Base-by-base conservation (phyloP, 352 stramenopile species). In the Phytophthora cactorum region DNA sequence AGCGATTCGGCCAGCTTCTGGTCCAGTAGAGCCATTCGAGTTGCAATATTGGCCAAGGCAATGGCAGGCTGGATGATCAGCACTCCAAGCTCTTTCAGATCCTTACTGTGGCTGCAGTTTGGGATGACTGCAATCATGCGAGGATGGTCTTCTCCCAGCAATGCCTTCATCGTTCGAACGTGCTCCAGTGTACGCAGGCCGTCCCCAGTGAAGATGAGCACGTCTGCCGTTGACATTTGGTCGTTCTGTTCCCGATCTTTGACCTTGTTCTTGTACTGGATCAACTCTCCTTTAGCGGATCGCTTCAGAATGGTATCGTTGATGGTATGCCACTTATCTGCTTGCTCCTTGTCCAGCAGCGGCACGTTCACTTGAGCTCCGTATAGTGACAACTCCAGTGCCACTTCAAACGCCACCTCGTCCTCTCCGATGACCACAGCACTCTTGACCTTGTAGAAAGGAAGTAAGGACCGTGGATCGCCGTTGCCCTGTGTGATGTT, bases 241-340 rank as follows among this genome's bases (percentile, higher is more conserved):
- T 85, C 29, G 14, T 81, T 47, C 15, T 72, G 28, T 28, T 62
- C 56, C 7, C 59, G 52, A 14, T 88, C 72, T 15, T 70, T 70
- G 5, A 88, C 59, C 28, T 88, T 88, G 72, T 90, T 88, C 68
- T 86, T 88, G 68, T 78, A 90, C 59, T 78, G 77, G 52, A 88
- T 90, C 17, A 89, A 68, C 15, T 90, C 78, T n/a, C 68, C 80
- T 36, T 90, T 89, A 5, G 78, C 78, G 15, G 74, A 75, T 2
- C 80, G 74, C 7, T 72, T 67, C 39, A 86, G 47, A 17, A 87
- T 90, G 0, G 74, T 77, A 17, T 86, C 70, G 62, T 86, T 89
- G 32, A 90, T 89, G 10, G 68, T 52, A 27, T 84, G 75, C 81
- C 81, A 90, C 58, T 88, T 88, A 5, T 75, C 70, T 4, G 75